Base-by-base conservation (phyloP, 257 asterid genomes). In the Scutellaria minor region DNA sequence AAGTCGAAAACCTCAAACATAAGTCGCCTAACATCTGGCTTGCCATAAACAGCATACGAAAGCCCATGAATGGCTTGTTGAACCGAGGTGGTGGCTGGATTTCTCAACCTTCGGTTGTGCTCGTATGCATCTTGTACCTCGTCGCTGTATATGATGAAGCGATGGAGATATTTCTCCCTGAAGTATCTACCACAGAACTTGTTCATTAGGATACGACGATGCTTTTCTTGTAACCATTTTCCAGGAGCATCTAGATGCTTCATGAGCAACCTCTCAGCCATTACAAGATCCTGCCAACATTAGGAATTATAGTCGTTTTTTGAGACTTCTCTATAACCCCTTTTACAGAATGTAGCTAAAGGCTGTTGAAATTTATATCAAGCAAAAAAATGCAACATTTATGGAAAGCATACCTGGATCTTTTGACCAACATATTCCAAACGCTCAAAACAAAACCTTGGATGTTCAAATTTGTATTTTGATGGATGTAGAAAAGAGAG, bases 201-300 rank as follows among this genome's bases (percentile, higher is more conserved):
- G 89, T 95, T 95, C 99, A 95, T 95, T 44, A 95, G 83, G 7
- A 92, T 66, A 20, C 89, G 77, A 0, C 98, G 82, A 84, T 95
- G 99, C 75, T 74, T 88, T 77, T 90, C 98, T 57, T 88, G 92
- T 65, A 95, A 24, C 99, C 99, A 92, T 79, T 82, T 87, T 20
- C 99, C 98, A 0, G 99, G 99, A 60, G 98, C 99, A 72, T 95
- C 98, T 14, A 95, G 80, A 77, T 95, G 99, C 85, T 95, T 95
- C 97, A 95, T 87, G 1, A 95, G 96, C 80, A 92, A 70, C 79
- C 97, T 88, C 86, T 95, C 98, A 0, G 99, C 98, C 97, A 95
- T 80, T 72, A 90, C 97, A 65, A 95, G 90, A 78, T 95, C 99
- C 98, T 95, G 88, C 66, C 61, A 18, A 64, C 6, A 53, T 45